phyloP scores from a whole-genome alignment of 208 protist genomes.

The Acanthamoeba sp. region DNA sequence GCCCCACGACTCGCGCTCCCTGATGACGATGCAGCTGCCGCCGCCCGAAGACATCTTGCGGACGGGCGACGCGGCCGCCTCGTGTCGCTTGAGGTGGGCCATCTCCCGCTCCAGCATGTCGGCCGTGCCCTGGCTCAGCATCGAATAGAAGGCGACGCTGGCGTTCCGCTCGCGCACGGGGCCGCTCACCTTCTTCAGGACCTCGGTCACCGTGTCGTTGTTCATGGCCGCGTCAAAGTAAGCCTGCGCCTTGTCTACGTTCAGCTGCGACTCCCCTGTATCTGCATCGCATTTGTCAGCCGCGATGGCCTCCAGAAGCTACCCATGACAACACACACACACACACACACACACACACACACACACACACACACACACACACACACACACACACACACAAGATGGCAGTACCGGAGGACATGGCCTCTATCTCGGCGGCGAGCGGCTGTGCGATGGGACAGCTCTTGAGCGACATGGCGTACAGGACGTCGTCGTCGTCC shows the following conservation, averaged over 20 bases:
- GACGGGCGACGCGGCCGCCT: not conserved
- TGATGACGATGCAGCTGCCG: not conserved
- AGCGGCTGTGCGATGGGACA: not conserved
- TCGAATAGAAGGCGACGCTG: constrained; percentile 21
- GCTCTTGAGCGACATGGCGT: not conserved
- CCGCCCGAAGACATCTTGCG: not conserved
- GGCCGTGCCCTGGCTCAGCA: constrained; percentile 38
- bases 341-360: no score
- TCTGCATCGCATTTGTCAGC: no score
- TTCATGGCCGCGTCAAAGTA: not conserved
- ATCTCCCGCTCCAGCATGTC: constrained; percentile 53
- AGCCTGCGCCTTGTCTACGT: not conserved
- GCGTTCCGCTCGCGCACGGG: constrained; percentile 18
- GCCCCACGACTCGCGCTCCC: not conserved
- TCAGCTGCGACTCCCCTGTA: not conserved
- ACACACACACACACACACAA: no score
- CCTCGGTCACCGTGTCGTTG: not conserved
- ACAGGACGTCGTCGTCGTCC: constrained; percentile 31
- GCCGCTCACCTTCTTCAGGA: not conserved
- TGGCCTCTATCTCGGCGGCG: not conserved
- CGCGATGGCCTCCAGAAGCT: no score
- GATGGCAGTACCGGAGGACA: not conserved
- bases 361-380: no score
- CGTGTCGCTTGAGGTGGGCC: not conserved
- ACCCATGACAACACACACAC: no score